A percentile compares a stretch with the other conserved stretches of the same genome.
Evolutionary conservation across 768 basidiomycete species (phyloP).

Genomic region (Cytidiella melzeri): DNA sequence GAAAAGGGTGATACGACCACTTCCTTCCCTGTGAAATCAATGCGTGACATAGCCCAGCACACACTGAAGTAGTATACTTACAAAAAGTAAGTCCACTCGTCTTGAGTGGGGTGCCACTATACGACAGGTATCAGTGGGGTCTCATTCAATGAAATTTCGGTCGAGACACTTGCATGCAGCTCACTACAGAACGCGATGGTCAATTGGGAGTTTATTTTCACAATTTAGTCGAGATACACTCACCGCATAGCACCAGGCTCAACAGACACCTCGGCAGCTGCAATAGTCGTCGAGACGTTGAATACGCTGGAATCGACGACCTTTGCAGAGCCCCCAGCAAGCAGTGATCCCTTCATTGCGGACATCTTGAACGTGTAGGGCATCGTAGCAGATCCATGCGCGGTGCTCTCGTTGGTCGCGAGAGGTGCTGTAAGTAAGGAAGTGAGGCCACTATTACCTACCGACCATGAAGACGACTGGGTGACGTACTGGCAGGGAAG

Average conservation of each 20-base stretch:
- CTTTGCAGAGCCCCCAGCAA: conserved; percentile 53
- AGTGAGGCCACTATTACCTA: too few relatives aligned
- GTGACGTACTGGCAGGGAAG: conserved; percentile 19
- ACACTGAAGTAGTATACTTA: conserved; percentile 5
- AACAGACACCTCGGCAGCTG: conserved; percentile 51
- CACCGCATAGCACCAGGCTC: conserved; percentile 48
- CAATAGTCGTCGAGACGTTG: conserved; percentile 44
- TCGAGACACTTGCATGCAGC: conserved; percentile 33
- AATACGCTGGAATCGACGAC: conserved; percentile 54
- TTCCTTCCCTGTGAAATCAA: conserved; percentile 26
- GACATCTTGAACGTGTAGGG: conserved; percentile 53
- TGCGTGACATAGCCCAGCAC: not conserved
- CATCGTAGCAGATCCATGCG: conserved; percentile 22
- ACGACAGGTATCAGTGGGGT: conserved; percentile 30
- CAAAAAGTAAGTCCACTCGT: conserved; percentile 39
- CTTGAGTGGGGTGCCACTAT: conserved; percentile 51
- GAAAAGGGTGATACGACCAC: conserved; percentile 37
- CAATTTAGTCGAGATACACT: not conserved
- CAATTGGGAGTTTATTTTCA: not conserved
- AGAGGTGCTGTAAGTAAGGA: not conserved
- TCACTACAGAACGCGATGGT: not conserved
- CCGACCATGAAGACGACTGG: too few relatives aligned
- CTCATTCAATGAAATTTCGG: conserved; percentile 45
- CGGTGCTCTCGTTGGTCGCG: not conserved
- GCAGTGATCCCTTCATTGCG: conserved; percentile 34